A percentile compares a stretch with the other conserved stretches of the same genome.
phyloP scores from a whole-genome alignment of 768 basidiomycete species.

The Collybia mongolica region DNA sequence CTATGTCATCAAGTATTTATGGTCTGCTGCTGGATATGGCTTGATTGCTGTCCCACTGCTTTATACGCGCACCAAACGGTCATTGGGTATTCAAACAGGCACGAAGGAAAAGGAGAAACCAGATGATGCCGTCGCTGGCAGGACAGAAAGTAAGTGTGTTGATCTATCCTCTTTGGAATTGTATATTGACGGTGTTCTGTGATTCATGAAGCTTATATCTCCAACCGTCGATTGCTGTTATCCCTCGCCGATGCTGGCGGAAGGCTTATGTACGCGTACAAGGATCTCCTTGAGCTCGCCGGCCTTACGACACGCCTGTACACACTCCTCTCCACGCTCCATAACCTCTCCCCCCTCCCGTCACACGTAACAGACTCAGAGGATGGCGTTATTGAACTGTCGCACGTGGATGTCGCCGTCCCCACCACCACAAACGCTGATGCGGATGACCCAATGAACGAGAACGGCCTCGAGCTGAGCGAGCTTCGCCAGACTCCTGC shows the following conservation, averaged over 20 bases:
- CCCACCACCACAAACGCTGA: slow-evolving; percentile 30
- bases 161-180: too few relatives aligned
- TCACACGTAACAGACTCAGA: slow-evolving; percentile 28
- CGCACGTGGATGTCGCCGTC: slow-evolving; percentile 70
- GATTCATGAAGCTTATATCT: slow-evolving; percentile 68
- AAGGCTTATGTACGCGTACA: slow-evolving; percentile 94
- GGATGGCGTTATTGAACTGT: slow-evolving; percentile 56
- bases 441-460: slow-evolving; percentile 3
- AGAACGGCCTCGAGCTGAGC: neutral
- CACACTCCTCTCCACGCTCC: slow-evolving; percentile 81
- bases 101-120: slow-evolving; percentile 8
- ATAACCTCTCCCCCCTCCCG: slow-evolving; percentile 63
- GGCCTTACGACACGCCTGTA: slow-evolving; percentile 91
- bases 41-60: slow-evolving; percentile 91
- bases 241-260: slow-evolving; percentile 98
- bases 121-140: slow-evolving; percentile 43
- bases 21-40: slow-evolving; percentile 90
- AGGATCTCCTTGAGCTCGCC: slow-evolving; percentile 92
- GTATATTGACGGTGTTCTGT: neutral
- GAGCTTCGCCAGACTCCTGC: slow-evolving; percentile 31
- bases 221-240: slow-evolving; percentile 85
- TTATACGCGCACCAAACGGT: slow-evolving; percentile 56
- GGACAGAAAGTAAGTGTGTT: slow-evolving; percentile 43
- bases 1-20: slow-evolving; percentile 94
- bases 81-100: slow-evolving; percentile 27